Conservation (phyloP, 2,329 filamentous ascomycete genomes). For the Pseudophaeomoniella oleicola region DNA sequence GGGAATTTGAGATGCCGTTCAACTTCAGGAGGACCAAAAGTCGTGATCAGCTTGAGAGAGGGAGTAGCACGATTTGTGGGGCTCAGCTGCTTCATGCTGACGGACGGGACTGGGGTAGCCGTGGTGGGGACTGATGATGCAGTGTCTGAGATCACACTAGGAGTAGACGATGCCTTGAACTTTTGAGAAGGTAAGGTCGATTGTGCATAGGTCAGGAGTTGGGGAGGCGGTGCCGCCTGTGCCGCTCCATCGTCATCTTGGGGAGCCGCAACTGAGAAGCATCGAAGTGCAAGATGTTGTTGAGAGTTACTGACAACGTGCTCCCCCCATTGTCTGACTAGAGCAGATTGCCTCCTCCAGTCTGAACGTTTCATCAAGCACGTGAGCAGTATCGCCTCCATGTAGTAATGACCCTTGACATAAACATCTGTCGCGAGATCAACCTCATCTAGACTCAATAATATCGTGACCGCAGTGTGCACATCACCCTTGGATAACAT, state of each 20-base stretch:
- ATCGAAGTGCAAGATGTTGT: conserved; percentile 80
- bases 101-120: conserved; percentile 11
- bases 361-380: conserved; percentile 70
- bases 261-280: conserved; percentile 77
- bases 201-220: conserved; percentile 24
- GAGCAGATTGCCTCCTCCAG: conserved; percentile 78
- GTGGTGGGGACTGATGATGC: conserved; percentile 39
- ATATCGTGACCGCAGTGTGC: conserved; percentile 81
- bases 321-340: conserved; percentile 91
- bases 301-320: conserved; percentile 75
- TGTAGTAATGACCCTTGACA: conserved; percentile 73
- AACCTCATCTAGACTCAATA: conserved; percentile 80
- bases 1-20: conserved; percentile 41
- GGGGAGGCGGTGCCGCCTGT: conserved; percentile 74
- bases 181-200: background rate
- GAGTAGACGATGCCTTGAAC: background rate
- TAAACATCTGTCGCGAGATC: conserved; percentile 96
- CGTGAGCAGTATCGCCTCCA: conserved; percentile 84
- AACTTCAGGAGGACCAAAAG: conserved; percentile 44
- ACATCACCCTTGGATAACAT: conserved; percentile 80
- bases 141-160: conserved; percentile 16
- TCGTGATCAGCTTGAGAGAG: conserved; percentile 79
- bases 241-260: conserved; percentile 58
- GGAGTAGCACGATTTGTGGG: conserved; percentile 50
- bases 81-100: conserved; percentile 21